phyloP scores from a whole-genome alignment of 352 stramenopile genomes.

The Globisporangium apiculatum region DNA sequence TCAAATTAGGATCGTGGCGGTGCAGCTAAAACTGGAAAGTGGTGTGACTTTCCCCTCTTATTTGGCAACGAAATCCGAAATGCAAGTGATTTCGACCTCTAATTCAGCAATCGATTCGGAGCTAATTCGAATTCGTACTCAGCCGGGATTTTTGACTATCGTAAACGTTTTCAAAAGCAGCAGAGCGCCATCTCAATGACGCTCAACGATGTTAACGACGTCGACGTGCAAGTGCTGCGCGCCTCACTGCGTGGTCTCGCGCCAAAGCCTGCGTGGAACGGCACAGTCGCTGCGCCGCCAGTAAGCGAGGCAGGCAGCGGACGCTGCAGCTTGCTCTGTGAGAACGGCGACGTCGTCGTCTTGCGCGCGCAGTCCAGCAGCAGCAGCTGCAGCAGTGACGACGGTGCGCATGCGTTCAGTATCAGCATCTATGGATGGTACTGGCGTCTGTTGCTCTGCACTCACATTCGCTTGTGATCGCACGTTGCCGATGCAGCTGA shows the following conservation, averaged over 20 bases:
- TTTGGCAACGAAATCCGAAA: too few relatives aligned
- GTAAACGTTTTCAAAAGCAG: not conserved
- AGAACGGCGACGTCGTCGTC: conserved; percentile 44
- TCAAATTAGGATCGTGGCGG: too few relatives aligned
- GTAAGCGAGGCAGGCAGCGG: not conserved
- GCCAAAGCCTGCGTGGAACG: conserved; percentile 60
- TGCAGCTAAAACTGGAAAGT: too few relatives aligned
- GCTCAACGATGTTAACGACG: too few relatives aligned
- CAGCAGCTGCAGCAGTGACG: not conserved
- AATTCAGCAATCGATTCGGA: too few relatives aligned
- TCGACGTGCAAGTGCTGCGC: conserved; percentile 20
- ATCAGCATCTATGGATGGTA: not conserved
- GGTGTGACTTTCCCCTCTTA: too few relatives aligned
- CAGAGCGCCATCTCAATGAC: too few relatives aligned
- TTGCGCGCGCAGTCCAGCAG: conserved; percentile 11
- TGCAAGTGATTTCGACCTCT: too few relatives aligned
- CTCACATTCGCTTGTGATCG: not conserved
- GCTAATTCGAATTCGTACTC: too few relatives aligned
- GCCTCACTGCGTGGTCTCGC: conserved; percentile 29
- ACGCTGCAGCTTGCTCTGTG: conserved; percentile 41
- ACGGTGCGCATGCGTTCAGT: not conserved
- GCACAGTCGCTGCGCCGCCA: conserved; percentile 21
- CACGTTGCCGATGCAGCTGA: too few relatives aligned
- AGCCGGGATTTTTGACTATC: too few relatives aligned
- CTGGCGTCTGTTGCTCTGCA: too few relatives aligned